Evolutionary conservation across 140 eudicot genomes (phyloP), one percentile per base, ranked within the genome.

Genomic region (Senecio squalidus): DNA sequence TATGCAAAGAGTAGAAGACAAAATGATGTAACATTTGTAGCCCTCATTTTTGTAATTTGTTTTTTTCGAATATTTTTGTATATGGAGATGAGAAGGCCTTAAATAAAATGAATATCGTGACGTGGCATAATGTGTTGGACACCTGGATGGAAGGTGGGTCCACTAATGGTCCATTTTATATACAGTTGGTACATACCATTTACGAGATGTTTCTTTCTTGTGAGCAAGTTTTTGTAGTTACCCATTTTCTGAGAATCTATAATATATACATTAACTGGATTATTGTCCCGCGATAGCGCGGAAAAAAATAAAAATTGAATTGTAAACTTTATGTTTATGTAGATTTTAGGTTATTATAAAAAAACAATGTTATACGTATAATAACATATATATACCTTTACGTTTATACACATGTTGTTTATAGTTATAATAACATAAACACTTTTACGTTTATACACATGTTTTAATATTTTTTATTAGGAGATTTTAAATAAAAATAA

Each of bases 91-190:
- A 18, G 3, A 9, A 7, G 23, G n/a, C n/a, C n/a, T n/a, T 45
- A 2, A 44, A 61, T 30, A 45, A 28, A 4, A 56, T 27, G 13
- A 27, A 9, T 61, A 23, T 9, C 18, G 43, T 16, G 23, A 46
- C 43, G 68, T 62, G 68, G 68, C 41, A 33, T 45, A 44, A 11
- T 38, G 29, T 11, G 29, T 22, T 29, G 45, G 36, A 46, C 68
- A 62, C 57, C 18, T 62, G 55, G 29, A 46, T 46, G 15, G 56
- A 21, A 28, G 18, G 34, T 62, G 56, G 65, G 58, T 47, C 40
- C 25, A 29, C 15, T 7, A n/a, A 3, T 26, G 17, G 53, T 7
- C 22, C 25, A 14, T 3, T 41, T 60, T 28, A 27, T 17, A 11
- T 36, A 41, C 33, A 36, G 13, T 11, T 21, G 46, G 31, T 13